Conservation (phyloP, 108 stramenopile genomes). For the Parmales sp. region DNA sequence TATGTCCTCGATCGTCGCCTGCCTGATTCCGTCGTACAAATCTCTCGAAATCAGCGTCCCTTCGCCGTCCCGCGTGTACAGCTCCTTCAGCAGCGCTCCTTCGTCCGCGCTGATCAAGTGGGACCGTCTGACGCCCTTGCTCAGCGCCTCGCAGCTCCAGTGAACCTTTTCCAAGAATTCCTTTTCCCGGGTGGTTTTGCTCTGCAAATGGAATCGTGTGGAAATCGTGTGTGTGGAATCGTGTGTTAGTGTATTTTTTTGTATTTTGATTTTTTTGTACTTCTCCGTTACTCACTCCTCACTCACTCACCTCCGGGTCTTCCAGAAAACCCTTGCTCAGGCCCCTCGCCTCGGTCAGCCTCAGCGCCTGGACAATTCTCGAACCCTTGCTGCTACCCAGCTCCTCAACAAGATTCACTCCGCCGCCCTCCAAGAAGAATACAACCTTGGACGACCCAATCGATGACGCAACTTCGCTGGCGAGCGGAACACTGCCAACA, state of each 20-base stretch:
- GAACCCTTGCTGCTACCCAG: constrained; percentile 40
- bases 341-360: constrained; percentile 59
- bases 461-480: constrained; percentile 61
- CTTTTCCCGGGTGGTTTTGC: too few species aligned
- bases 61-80: constrained; percentile 89
- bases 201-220: too few species aligned
- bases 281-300: too few species aligned
- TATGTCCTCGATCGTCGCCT: constrained; percentile 71
- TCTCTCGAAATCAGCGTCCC: constrained; percentile 84
- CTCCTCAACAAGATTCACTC: too few species aligned
- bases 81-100: constrained; percentile 78
- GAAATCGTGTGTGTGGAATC: too few species aligned
- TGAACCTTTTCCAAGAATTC: constrained; percentile 41
- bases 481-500: constrained; percentile 72
- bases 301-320: too few species aligned
- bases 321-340: too few species aligned
- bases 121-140: constrained; percentile 74
- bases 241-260: background rate
- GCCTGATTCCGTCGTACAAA: constrained; percentile 85
- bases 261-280: too few species aligned
- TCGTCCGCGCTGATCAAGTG: constrained; percentile 69
- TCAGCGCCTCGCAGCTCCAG: constrained; percentile 61
- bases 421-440: constrained; percentile 65
- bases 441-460: constrained; percentile 75
- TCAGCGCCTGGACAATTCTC: constrained; percentile 54